These are phyloP conservation scores for Trametes elegans DNA, from an alignment of 768 basidiomycete species.

Conservation along the genomic window DNA sequence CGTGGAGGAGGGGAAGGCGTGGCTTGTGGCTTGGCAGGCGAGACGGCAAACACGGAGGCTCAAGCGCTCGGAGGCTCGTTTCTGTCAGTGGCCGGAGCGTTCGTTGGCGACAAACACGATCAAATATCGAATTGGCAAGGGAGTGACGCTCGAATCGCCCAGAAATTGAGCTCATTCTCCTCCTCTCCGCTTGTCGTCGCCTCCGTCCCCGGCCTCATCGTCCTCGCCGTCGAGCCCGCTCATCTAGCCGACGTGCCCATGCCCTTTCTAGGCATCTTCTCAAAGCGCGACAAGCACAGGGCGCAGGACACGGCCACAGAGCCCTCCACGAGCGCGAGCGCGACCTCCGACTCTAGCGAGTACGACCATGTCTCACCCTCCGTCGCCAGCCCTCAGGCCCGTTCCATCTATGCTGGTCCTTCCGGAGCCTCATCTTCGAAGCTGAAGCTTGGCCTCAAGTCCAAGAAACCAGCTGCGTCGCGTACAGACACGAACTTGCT, in stretches of 20 bases:
- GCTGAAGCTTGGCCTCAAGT: conserved; percentile 42
- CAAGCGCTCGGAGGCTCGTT: not conserved
- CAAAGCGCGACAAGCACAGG: conserved; percentile 30
- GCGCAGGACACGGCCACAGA: conserved; percentile 10
- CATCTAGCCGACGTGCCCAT: conserved; percentile 20
- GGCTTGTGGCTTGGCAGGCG: not conserved
- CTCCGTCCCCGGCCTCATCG: conserved; percentile 2
- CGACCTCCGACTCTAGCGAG: conserved; percentile 20
- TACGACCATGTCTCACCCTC: conserved; percentile 17
- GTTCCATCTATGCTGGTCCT: conserved; percentile 18
- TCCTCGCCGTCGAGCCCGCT: conserved; percentile 6
- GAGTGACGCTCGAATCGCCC: conserved; percentile 6
- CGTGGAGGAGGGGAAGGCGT: not conserved
- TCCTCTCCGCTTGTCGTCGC: conserved; percentile 13
- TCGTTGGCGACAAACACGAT: conserved; percentile 17
- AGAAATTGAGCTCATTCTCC: conserved; percentile 13
- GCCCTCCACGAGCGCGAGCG: conserved; percentile 15
- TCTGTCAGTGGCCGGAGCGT: not conserved
- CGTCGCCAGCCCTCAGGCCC: not conserved
- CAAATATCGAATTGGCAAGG: conserved; percentile 13
- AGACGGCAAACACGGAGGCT: too few relatives aligned
- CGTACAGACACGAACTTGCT: conserved; percentile 34
- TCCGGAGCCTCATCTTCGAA: conserved; percentile 39
- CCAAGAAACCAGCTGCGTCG: conserved; percentile 25
- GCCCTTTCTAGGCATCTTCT: conserved; percentile 30